phyloP scores from a whole-genome alignment of 1,139 yeast species.

The Debaryomycetaceae sp. region DNA sequence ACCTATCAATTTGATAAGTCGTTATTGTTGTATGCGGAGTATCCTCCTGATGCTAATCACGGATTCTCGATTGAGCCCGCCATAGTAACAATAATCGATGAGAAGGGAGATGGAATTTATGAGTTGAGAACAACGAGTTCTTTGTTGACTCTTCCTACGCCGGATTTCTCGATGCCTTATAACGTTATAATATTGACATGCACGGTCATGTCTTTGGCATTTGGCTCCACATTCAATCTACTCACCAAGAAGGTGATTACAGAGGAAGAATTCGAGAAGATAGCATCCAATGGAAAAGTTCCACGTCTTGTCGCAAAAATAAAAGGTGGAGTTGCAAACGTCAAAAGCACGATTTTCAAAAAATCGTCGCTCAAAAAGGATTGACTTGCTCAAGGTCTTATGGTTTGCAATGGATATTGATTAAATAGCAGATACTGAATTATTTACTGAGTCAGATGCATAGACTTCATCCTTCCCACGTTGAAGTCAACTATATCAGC shows the following conservation, averaged over 20 bases:
- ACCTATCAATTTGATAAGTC: slow-evolving; percentile 86
- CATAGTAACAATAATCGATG: slow-evolving; percentile 54
- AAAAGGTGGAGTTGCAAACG: slow-evolving; percentile 8
- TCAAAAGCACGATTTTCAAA: not conserved
- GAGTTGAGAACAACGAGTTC: slow-evolving; percentile 80
- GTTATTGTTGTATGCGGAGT: slow-evolving; percentile 78
- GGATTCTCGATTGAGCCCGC: slow-evolving; percentile 96
- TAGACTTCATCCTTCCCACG: too few species aligned
- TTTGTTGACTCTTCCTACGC: slow-evolving; percentile 85
- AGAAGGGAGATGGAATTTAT: slow-evolving; percentile 32
- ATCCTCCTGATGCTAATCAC: slow-evolving; percentile 98
- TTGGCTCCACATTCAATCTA: slow-evolving; percentile 82
- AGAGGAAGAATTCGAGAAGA: slow-evolving; percentile 65
- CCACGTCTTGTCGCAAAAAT: slow-evolving; percentile 14
- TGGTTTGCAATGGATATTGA: too few species aligned
- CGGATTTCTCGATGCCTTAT: slow-evolving; percentile 98
- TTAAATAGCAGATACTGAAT: too few species aligned
- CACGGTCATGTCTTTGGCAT: slow-evolving; percentile 87
- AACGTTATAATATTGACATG: slow-evolving; percentile 93
- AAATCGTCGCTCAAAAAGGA: not conserved
- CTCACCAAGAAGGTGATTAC: slow-evolving; percentile 73
- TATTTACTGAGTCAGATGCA: too few species aligned
- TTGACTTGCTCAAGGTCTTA: not conserved
- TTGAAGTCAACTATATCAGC: too few species aligned
- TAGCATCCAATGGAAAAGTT: slow-evolving; percentile 22